A percentile compares a stretch with the other conserved stretches of the same genome.
These are phyloP conservation scores for Geum urbanum DNA, from an alignment of 306 rosid species.

Conservation along the genomic window DNA sequence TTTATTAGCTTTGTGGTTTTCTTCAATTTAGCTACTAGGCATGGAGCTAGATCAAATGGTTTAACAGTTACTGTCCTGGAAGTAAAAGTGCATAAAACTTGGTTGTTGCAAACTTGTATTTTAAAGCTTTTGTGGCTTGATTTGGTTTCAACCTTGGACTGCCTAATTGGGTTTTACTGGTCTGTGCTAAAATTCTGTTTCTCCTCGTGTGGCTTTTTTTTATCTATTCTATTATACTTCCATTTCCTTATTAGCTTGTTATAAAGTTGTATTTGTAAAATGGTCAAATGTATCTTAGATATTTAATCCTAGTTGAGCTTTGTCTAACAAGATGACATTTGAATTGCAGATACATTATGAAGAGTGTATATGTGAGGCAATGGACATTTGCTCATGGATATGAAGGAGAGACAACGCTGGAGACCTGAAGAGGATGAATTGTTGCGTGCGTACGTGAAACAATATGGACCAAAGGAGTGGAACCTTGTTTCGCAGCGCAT, in stretches of 20 bases:
- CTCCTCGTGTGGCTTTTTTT: not conserved
- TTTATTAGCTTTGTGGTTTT: not conserved
- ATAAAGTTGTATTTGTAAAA: not conserved
- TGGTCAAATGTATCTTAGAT: not conserved
- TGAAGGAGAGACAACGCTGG: slow-evolving; percentile 89
- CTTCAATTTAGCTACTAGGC: not conserved
- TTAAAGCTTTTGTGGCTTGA: not conserved
- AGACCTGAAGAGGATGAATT: slow-evolving; percentile 76
- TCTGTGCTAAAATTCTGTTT: not conserved
- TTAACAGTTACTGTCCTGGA: not conserved
- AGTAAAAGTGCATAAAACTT: not conserved
- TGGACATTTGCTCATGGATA: slow-evolving; percentile 56
- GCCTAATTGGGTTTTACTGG: not conserved
- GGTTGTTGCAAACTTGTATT: not conserved
- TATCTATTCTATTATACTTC: not conserved
- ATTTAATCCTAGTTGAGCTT: not conserved
- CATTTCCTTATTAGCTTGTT: not conserved
- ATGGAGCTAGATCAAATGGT: not conserved
- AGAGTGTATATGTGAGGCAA: slow-evolving; percentile 48
- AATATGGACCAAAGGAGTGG: slow-evolving; percentile 91
- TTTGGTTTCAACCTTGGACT: not conserved
- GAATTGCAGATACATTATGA: slow-evolving; percentile 63
- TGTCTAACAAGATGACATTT: slow-evolving; percentile 22
- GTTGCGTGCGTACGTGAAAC: slow-evolving; percentile 70
- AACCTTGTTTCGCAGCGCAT: slow-evolving; percentile 84